Conservation (phyloP, 2,329 filamentous ascomycete genomes). For the Pseudogymnoascus sp. region DNA sequence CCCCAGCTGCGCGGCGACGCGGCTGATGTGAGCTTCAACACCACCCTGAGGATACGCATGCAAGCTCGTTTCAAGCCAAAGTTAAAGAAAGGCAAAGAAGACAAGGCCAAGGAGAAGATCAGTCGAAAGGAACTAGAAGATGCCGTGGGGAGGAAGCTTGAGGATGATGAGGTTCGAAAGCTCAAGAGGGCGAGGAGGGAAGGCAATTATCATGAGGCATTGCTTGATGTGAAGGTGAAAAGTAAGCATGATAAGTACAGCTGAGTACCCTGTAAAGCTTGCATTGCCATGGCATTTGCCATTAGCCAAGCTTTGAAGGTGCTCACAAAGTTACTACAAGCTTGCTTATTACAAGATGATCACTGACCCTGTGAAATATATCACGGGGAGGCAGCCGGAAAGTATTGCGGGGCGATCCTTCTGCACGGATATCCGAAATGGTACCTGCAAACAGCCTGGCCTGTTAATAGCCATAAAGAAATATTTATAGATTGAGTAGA, state of each 20-base stretch:
- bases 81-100: slow-evolving; percentile 69
- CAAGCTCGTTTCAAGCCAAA: slow-evolving; percentile 89
- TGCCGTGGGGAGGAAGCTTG: slow-evolving; percentile 63
- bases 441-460: background rate
- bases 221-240: slow-evolving; percentile 83
- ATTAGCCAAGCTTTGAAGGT: background rate
- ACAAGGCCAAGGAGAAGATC: slow-evolving; percentile 77
- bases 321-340: background rate
- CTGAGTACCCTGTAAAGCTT: slow-evolving; percentile 25
- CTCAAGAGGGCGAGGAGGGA: slow-evolving; percentile 77
- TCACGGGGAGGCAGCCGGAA: background rate
- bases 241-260: slow-evolving; percentile 83
- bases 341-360: background rate
- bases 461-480: background rate
- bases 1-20: slow-evolving; percentile 71
- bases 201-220: slow-evolving; percentile 79
- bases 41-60: slow-evolving; percentile 77
- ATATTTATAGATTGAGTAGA: background rate
- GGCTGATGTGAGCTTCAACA: slow-evolving; percentile 55
- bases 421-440: background rate
- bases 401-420: background rate
- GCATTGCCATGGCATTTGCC: background rate
- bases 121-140: slow-evolving; percentile 77
- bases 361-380: background rate
- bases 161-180: slow-evolving; percentile 77